Percentiles rank a stretch among this genome's conserved stretches.
Evolutionary conservation across 2,329 filamentous ascomycete genomes (phyloP).

Genomic region (Aotearoamyces nothofagi): DNA sequence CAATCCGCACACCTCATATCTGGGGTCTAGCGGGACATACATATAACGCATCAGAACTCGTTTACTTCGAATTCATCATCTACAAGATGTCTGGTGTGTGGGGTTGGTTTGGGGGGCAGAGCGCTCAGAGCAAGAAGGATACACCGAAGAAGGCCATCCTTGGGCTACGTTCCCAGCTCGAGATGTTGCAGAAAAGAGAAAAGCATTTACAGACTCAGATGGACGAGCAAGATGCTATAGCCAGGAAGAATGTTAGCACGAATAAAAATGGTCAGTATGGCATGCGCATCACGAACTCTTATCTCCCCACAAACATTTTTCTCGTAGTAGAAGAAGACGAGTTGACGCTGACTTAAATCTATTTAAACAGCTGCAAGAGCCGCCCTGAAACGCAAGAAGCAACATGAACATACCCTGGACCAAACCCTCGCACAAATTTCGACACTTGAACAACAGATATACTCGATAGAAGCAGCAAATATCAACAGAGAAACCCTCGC

Average conservation of each 20-base stretch:
- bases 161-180: conserved; percentile 70
- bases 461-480: conserved; percentile 92
- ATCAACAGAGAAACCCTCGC: conserved; percentile 95
- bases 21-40: no score
- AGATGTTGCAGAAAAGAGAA: conserved; percentile 96
- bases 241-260: conserved; percentile 71
- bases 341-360: conserved; percentile 1
- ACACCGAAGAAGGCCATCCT: conserved; percentile 95
- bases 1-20: no score
- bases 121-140: conserved; percentile 78
- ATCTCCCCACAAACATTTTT: no score
- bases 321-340: no score
- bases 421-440: conserved; percentile 82
- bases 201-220: conserved; percentile 84
- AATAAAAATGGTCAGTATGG: conserved; percentile 73
- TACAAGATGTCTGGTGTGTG: conserved; percentile 53
- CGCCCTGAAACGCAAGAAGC: conserved; percentile 87
- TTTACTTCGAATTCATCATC: no score
- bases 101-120: conserved; percentile 84
- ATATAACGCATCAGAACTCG: no score
- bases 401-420: conserved; percentile 78
- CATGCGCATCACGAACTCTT: no score
- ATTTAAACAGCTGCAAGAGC: conserved; percentile 63
- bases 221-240: conserved; percentile 78
- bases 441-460: conserved; percentile 89